A percentile compares a stretch with the other conserved stretches of the same genome.
These are phyloP conservation scores for Metschnikowia lochheadii DNA, from an alignment of 805 yeast species.

Conservation along the genomic window DNA sequence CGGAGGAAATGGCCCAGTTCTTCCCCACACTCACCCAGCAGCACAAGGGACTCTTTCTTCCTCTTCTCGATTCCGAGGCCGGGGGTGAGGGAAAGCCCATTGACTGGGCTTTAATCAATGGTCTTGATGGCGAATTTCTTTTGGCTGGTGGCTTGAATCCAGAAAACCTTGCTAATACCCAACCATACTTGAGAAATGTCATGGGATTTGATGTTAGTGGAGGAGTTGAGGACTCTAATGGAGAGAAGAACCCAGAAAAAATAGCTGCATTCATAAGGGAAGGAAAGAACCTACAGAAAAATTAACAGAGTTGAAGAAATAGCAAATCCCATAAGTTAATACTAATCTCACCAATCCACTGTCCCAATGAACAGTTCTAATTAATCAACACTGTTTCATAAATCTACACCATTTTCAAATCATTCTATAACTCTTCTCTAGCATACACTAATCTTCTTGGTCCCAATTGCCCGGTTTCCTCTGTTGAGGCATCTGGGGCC, in stretches of 20 bases:
- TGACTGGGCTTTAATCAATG: constrained; percentile 53
- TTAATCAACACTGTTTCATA: background rate
- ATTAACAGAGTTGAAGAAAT: no score
- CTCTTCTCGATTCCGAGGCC: constrained; percentile 77
- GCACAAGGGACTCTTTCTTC: constrained; percentile 39
- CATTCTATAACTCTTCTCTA: background rate
- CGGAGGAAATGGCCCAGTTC: constrained; percentile 30
- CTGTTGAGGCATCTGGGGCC: constrained; percentile 85
- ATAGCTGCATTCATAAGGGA: constrained; percentile 53
- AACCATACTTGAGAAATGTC: constrained; percentile 48
- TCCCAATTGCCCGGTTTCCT: constrained; percentile 95
- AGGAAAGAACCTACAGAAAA: constrained; percentile 31
- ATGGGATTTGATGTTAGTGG: constrained; percentile 92
- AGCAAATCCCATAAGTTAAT: background rate
- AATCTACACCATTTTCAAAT: background rate
- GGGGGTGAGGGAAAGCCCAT: constrained; percentile 91
- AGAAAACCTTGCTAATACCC: constrained; percentile 60
- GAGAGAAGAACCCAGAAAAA: constrained; percentile 66
- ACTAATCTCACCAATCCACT: no score
- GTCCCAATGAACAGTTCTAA: no score
- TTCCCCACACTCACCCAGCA: constrained; percentile 8
- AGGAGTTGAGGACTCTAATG: constrained; percentile 78
- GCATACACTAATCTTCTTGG: constrained; percentile 61
- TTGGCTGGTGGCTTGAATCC: constrained; percentile 91
- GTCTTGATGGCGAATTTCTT: constrained; percentile 40